Conservation (phyloP, 306 rosid species). For the Quercus variabilis region DNA sequence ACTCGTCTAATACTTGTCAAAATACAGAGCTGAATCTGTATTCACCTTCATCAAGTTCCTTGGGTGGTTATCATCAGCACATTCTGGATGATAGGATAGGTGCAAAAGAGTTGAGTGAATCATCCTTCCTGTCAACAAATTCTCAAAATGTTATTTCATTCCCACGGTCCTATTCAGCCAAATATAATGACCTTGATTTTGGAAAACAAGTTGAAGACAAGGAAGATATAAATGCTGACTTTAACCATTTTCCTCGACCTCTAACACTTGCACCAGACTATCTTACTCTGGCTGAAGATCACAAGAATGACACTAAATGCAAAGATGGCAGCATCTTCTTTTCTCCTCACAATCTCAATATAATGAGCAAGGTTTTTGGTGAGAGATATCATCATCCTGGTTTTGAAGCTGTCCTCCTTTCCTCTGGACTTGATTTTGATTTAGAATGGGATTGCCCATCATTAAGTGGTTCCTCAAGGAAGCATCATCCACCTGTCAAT, state of each 20-base stretch:
- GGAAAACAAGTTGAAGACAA: no score
- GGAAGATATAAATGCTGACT: no score
- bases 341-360: constrained; percentile 33
- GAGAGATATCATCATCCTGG: constrained; percentile 22
- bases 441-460: constrained; percentile 32
- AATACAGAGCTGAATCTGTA: constrained; percentile 14
- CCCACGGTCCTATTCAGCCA: no score
- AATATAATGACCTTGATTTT: no score
- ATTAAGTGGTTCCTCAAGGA: constrained; percentile 26
- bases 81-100: constrained; percentile 21
- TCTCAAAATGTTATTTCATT: no score
- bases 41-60: constrained; percentile 26
- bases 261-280: no score
- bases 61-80: constrained; percentile 23
- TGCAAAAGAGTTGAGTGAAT: constrained; percentile 23
- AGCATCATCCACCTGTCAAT: constrained; percentile 26
- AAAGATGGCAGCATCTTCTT: constrained; percentile 28
- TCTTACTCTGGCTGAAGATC: no score
- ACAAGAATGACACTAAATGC: constrained; percentile 15
- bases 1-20: constrained; percentile 19
- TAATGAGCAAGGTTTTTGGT: constrained; percentile 25
- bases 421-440: constrained; percentile 33
- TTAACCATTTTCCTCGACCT: no score
- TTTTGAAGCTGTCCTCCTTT: constrained; percentile 34
- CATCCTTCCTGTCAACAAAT: constrained; percentile 33